phyloP scores from a whole-genome alignment of 139 green algal species.

The Micractinium sp. region DNA sequence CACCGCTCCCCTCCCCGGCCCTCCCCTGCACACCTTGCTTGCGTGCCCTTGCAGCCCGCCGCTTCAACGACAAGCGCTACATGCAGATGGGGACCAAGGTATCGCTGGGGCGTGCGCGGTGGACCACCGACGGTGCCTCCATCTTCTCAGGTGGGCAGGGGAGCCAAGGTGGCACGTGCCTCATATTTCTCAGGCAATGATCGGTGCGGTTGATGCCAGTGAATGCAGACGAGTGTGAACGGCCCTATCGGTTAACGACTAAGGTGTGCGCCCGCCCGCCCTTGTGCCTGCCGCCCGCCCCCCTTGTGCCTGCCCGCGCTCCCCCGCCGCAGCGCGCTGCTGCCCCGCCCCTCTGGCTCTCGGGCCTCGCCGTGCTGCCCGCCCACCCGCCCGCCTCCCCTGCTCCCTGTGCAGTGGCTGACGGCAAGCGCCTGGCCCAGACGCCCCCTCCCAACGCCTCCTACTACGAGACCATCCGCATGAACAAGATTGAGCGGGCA shows the following conservation, averaged over 20 bases:
- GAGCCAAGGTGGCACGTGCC: neutral
- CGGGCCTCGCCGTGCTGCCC: neutral
- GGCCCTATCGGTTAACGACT: too few relatives aligned
- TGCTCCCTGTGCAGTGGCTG: conserved; percentile 40
- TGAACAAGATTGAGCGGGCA: conserved; percentile 20
- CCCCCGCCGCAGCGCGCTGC: too few relatives aligned
- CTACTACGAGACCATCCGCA: conserved; percentile 46
- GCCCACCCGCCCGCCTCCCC: neutral
- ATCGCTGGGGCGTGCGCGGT: conserved; percentile 38
- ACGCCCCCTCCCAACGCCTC: conserved; percentile 28
- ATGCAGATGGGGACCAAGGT: conserved; percentile 43
- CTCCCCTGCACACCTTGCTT: too few relatives aligned
- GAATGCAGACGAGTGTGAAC: too few relatives aligned
- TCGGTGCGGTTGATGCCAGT: too few relatives aligned
- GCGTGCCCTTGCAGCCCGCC: conserved; percentile 1
- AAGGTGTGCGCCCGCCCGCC: too few relatives aligned
- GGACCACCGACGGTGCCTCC: conserved; percentile 43
- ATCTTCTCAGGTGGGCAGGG: conserved; percentile 51
- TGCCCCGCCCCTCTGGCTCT: neutral
- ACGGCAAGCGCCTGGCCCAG: conserved; percentile 56
- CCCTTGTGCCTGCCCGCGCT: neutral
- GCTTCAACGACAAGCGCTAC: conserved; percentile 28
- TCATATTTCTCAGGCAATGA: too few relatives aligned
- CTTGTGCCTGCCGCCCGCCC: too few relatives aligned
- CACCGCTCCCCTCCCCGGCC: too few relatives aligned